phyloP scores from a whole-genome alignment of 2,329 filamentous ascomycete species.

The Fusarium sp. region DNA sequence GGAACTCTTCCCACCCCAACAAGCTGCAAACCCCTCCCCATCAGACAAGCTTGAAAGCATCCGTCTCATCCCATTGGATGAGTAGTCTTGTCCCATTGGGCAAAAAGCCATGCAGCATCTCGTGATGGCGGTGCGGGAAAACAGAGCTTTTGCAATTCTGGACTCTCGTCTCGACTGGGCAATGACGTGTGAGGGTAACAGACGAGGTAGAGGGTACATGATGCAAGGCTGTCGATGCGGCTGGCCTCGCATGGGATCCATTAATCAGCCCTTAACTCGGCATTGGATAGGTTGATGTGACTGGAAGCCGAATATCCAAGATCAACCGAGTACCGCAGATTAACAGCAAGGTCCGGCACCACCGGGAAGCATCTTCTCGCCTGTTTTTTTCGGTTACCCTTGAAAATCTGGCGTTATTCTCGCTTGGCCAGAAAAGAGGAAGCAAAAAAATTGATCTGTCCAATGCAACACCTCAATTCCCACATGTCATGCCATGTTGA shows the following conservation, averaged over 20 bases:
- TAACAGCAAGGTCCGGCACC: not conserved
- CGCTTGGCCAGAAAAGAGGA: not conserved
- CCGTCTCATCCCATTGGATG: slow-evolving; percentile 4
- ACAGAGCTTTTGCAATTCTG: slow-evolving; percentile 4
- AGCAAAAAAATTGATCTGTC: not conserved
- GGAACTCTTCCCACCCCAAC: slow-evolving; percentile 1
- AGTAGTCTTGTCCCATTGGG: slow-evolving; percentile 21
- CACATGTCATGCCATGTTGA: slow-evolving; percentile 19
- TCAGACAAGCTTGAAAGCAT: not conserved
- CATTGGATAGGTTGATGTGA: not conserved
- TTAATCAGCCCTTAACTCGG: not conserved
- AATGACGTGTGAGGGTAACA: slow-evolving; percentile 19
- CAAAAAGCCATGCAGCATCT: not conserved
- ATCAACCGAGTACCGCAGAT: not conserved
- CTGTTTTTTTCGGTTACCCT: not conserved
- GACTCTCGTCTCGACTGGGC: not conserved
- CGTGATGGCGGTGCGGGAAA: slow-evolving; percentile 2
- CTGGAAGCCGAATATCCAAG: not conserved
- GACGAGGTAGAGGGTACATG: not conserved
- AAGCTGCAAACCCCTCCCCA: not conserved
- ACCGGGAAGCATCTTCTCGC: not conserved
- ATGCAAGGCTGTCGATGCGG: not conserved
- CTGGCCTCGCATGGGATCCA: not conserved
- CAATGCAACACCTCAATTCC: slow-evolving; percentile 4
- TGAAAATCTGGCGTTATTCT: not conserved